A percentile compares a stretch with the other conserved stretches of the same genome.
Conservation (phyloP, 1,139 yeast genomes). For the Debaryomyces fabryi region DNA sequence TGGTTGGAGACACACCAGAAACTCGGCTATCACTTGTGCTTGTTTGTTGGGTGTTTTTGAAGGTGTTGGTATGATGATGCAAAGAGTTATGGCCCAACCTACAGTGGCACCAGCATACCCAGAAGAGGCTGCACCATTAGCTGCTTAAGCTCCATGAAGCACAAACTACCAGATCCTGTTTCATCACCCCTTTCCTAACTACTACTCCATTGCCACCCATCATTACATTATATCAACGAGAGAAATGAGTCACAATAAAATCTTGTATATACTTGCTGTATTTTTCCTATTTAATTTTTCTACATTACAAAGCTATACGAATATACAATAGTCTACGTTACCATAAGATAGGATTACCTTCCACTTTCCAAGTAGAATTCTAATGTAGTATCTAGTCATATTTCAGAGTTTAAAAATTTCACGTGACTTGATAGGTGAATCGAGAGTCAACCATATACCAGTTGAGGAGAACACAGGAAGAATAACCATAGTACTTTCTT, state of each 20-base stretch:
- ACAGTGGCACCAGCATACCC: slow-evolving; percentile 80
- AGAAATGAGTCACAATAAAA: slow-evolving; percentile 6
- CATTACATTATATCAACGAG: slow-evolving; percentile 3
- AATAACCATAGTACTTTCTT: background rate
- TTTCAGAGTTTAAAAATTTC: background rate
- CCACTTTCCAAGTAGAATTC: background rate
- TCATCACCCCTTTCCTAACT: background rate
- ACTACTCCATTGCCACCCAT: slow-evolving; percentile 1
- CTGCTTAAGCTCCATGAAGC: slow-evolving; percentile 33
- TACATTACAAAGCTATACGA: background rate
- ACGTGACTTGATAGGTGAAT: background rate
- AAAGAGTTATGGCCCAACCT: slow-evolving; percentile 87
- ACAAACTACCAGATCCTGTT: background rate
- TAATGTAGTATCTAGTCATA: background rate
- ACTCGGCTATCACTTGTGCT: slow-evolving; percentile 97
- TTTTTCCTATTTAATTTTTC: slow-evolving; percentile 2
- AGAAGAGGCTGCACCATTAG: slow-evolving; percentile 55
- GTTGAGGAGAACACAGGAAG: slow-evolving; percentile 1
- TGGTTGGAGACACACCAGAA: slow-evolving; percentile 96
- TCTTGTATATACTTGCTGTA: slow-evolving; percentile 10
- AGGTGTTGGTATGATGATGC: slow-evolving; percentile 97
- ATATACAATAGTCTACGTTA: slow-evolving; percentile 1
- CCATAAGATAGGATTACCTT: background rate
- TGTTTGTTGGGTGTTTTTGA: slow-evolving; percentile 95
- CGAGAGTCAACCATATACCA: background rate